Evolutionary conservation across 495 filamentous ascomycete species (phyloP).

Genomic region (Bryoglossum gracile): DNA sequence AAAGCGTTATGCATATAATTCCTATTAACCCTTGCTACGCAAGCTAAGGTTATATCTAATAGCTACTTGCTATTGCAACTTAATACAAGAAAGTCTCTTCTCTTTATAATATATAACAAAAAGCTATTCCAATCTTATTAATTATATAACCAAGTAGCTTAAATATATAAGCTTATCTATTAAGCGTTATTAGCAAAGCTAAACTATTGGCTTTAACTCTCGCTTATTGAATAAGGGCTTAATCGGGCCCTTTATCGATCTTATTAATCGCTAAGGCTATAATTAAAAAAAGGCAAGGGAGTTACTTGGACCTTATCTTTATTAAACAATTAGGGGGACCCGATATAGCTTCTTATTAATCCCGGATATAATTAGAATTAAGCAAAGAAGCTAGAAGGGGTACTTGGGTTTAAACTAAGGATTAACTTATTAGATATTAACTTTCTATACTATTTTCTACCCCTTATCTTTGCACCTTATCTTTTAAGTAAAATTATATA

Average conservation of each 20-base stretch:
- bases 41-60: constrained; percentile 1
- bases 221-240: too few species aligned
- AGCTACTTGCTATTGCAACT: constrained; percentile 3
- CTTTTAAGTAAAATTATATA: not conserved
- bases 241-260: constrained; percentile 9
- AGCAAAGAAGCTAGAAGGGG: not conserved
- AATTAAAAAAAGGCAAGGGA: not conserved
- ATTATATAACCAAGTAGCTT: not conserved
- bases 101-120: constrained; percentile 5
- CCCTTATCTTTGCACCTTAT: not conserved
- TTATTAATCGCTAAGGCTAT: constrained; percentile 10
- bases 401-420: not conserved
- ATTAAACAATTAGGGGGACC: not conserved
- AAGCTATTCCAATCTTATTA: constrained; percentile 2
- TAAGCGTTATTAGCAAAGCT: constrained; percentile 6
- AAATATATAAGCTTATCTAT: constrained; percentile 3
- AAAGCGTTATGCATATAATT: constrained; percentile 3
- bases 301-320: not conserved
- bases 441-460: not conserved
- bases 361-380: constrained; percentile 10
- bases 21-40: not conserved
- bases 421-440: not conserved
- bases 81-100: not conserved
- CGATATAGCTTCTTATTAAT: not conserved
- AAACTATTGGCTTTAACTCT: constrained; percentile 8